phyloP scores from a whole-genome alignment of 208 protist species.

The Blastocrithidia nonstop region DNA sequence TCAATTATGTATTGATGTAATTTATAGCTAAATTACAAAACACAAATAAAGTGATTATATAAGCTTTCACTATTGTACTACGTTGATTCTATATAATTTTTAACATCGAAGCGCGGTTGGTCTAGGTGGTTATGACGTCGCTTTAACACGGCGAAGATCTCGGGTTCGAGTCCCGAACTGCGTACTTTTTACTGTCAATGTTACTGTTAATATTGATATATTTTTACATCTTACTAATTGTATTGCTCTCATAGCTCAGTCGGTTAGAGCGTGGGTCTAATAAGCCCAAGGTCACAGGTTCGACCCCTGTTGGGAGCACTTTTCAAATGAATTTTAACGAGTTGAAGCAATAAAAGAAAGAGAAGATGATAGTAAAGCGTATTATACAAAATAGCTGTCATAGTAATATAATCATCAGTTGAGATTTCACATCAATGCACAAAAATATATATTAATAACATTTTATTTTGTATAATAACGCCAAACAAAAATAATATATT shows the following conservation, averaged over 20 bases:
- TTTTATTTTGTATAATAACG: too few species aligned
- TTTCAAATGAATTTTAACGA: too few species aligned
- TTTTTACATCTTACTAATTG: too few species aligned
- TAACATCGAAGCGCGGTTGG: slow-evolving; percentile 77
- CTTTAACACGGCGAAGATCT: slow-evolving; percentile 88
- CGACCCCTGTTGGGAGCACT: slow-evolving; percentile 19
- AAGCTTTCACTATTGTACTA: slow-evolving; percentile 11
- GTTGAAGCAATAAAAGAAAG: too few species aligned
- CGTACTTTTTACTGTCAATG: slow-evolving; percentile 38
- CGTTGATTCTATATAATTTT: too few species aligned
- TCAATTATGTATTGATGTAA: not conserved
- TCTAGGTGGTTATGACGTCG: slow-evolving; percentile 88
- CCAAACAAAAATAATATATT: too few species aligned
- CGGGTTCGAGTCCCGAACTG: slow-evolving; percentile 79
- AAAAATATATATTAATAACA: too few species aligned
- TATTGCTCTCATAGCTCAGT: not conserved
- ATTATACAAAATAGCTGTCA: too few species aligned
- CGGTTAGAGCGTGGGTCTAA: slow-evolving; percentile 12
- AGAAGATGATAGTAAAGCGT: too few species aligned
- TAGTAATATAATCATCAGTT: too few species aligned
- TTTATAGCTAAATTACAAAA: not conserved
- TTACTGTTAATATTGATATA: slow-evolving; percentile 1
- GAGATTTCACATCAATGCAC: too few species aligned
- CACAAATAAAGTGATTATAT: not conserved
- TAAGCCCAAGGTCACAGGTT: slow-evolving; percentile 20